phyloP scores from a whole-genome alignment of 345 rosid species.

The Mallotus nudiflorus region DNA sequence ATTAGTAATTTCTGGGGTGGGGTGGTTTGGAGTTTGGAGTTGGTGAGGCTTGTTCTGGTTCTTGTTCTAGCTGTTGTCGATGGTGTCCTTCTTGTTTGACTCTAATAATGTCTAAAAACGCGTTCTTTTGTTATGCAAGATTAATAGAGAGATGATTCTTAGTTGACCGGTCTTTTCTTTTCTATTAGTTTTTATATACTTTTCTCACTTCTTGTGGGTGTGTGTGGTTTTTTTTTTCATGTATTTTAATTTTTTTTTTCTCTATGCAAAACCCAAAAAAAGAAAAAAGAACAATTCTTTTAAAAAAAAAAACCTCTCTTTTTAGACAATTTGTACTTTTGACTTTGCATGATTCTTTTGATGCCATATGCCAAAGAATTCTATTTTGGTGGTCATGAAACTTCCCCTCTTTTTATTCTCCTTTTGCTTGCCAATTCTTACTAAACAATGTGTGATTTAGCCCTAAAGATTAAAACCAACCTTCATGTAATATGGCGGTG shows the following conservation, averaged over 20 bases:
- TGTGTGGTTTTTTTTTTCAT: neutral
- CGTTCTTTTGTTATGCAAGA: slow-evolving; percentile 37
- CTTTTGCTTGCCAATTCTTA: neutral
- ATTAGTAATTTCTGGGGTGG: too few species aligned
- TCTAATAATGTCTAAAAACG: slow-evolving; percentile 42
- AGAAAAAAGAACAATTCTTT: too few species aligned
- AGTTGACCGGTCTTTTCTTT: slow-evolving; percentile 55
- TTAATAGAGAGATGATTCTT: slow-evolving; percentile 26
- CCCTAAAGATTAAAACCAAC: too few species aligned
- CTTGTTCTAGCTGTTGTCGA: neutral
- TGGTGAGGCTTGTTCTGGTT: slow-evolving; percentile 15
- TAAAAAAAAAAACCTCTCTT: neutral
- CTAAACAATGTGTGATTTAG: neutral
- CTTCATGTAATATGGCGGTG: too few species aligned
- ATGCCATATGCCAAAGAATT: neutral
- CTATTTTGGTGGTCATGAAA: neutral
- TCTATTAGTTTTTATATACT: neutral
- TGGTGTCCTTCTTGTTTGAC: slow-evolving; percentile 38
- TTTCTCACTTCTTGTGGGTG: neutral
- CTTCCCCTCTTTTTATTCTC: neutral
- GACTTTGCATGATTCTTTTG: neutral
- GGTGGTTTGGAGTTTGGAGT: slow-evolving; percentile 22
- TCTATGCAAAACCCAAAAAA: too few species aligned
- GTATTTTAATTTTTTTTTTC: neutral
- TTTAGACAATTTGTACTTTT: slow-evolving; percentile 18